A percentile compares a stretch with the other conserved stretches of the same genome.
These are phyloP conservation scores for Sphaerulina vaccinii DNA, from an alignment of 2,329 filamentous ascomycete species.

Conservation along the genomic window DNA sequence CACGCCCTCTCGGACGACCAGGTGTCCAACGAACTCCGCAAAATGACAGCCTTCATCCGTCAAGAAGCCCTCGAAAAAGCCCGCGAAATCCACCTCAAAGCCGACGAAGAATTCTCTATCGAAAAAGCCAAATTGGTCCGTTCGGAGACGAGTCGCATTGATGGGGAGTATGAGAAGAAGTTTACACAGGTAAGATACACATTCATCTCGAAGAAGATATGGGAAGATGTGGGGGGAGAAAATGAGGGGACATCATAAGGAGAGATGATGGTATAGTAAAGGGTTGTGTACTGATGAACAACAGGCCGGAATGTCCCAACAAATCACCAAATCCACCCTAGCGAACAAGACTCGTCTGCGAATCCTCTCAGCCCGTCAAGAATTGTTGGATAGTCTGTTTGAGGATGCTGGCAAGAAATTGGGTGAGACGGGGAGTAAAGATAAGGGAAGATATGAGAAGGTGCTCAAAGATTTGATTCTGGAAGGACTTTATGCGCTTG, in stretches of 20 bases:
- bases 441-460: slow-evolving; percentile 71
- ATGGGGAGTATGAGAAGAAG: slow-evolving; percentile 93
- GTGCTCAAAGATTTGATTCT: slow-evolving; percentile 79
- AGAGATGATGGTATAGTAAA: too few species aligned
- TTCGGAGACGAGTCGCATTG: slow-evolving; percentile 90
- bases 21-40: slow-evolving; percentile 97
- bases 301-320: slow-evolving; percentile 96
- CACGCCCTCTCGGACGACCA: slow-evolving; percentile 97
- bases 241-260: too few species aligned
- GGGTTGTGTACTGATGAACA: too few species aligned
- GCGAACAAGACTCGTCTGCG: slow-evolving; percentile 93
- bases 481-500: slow-evolving; percentile 83
- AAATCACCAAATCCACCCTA: slow-evolving; percentile 94
- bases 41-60: slow-evolving; percentile 99
- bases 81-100: slow-evolving; percentile 95
- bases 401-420: slow-evolving; percentile 75
- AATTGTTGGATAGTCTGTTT: slow-evolving; percentile 87
- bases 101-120: slow-evolving; percentile 97
- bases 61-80: slow-evolving; percentile 97
- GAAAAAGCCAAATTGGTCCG: slow-evolving; percentile 98
- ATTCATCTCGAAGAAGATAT: too few species aligned
- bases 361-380: slow-evolving; percentile 82
- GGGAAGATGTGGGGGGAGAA: too few species aligned
- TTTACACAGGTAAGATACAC: slow-evolving; percentile 99
- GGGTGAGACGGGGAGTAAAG: slow-evolving; percentile 55